phyloP scores from a whole-genome alignment of 495 filamentous ascomycete species.

The Tuber calosporum region DNA sequence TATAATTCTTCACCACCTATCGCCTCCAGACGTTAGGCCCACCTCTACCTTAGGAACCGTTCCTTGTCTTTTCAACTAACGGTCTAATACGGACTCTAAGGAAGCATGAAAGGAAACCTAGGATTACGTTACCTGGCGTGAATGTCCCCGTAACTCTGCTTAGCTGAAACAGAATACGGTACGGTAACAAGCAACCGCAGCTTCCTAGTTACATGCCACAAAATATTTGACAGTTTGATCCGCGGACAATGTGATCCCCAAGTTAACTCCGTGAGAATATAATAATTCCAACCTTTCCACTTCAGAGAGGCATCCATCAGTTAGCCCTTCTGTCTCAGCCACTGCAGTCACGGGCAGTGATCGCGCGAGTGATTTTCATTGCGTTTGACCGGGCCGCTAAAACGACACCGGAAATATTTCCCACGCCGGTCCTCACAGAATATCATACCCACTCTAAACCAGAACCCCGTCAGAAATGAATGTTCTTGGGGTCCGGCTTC shows the following conservation, averaged over 20 bases:
- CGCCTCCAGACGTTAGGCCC: too few species aligned
- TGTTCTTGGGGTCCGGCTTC: background rate
- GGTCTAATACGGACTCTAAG: too few species aligned
- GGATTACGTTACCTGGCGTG: too few species aligned
- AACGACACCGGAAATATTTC: background rate
- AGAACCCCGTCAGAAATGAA: background rate
- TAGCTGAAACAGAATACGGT: too few species aligned
- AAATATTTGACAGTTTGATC: background rate
- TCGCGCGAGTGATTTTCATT: background rate
- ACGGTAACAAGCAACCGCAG: background rate
- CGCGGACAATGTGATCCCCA: background rate
- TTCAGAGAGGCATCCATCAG: background rate
- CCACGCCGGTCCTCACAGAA: background rate
- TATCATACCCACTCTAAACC: background rate
- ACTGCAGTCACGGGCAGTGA: background rate
- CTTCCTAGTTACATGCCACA: background rate
- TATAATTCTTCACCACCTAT: too few species aligned
- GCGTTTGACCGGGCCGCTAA: background rate
- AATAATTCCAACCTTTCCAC: background rate
- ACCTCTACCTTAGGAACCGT: too few species aligned
- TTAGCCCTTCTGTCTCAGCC: background rate
- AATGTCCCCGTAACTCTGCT: too few species aligned
- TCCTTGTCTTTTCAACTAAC: too few species aligned
- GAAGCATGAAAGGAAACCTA: too few species aligned
- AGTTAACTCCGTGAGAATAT: background rate